phyloP scores from a whole-genome alignment of 2,329 filamentous ascomycete genomes.

The Chrysoporthe deuterocubensis region DNA sequence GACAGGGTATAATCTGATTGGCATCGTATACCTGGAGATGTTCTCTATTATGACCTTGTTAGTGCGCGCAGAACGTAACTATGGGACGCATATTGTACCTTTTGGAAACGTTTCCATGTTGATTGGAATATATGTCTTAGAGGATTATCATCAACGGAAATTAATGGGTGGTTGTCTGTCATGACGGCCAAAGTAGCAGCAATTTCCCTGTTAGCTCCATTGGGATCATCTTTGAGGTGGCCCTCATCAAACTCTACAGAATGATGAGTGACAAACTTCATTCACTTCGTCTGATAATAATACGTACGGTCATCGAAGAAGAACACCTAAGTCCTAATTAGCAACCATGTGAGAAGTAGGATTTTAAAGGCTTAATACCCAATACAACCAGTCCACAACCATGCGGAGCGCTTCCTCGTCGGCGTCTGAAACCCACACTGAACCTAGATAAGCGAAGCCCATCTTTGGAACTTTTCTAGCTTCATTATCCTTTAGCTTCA shows the following conservation, averaged over 20 bases:
- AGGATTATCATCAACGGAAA: background rate
- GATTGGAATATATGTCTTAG: background rate
- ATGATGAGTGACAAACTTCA: background rate
- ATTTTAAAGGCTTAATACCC: slow-evolving; percentile 22
- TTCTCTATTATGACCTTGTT: background rate
- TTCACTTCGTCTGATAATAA: background rate
- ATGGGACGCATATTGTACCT: background rate
- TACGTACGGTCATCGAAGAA: background rate
- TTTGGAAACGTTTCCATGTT: background rate
- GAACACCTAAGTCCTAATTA: background rate
- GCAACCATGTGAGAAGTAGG: background rate
- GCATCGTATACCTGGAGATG: background rate
- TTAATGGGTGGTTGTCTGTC: background rate
- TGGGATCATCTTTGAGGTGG: background rate
- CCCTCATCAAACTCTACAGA: background rate
- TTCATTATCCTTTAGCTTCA: background rate
- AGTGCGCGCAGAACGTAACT: background rate
- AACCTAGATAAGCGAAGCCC: background rate
- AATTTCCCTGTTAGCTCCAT: background rate
- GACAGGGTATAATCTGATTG: background rate
- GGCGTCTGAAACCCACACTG: slow-evolving; percentile 1
- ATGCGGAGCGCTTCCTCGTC: slow-evolving; percentile 3
- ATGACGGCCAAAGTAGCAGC: background rate
- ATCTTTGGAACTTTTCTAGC: background rate
- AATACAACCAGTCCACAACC: slow-evolving; percentile 28